Evolutionary conservation across 805 yeast species (phyloP).

Genomic region (Cyberlindnera japonica): DNA sequence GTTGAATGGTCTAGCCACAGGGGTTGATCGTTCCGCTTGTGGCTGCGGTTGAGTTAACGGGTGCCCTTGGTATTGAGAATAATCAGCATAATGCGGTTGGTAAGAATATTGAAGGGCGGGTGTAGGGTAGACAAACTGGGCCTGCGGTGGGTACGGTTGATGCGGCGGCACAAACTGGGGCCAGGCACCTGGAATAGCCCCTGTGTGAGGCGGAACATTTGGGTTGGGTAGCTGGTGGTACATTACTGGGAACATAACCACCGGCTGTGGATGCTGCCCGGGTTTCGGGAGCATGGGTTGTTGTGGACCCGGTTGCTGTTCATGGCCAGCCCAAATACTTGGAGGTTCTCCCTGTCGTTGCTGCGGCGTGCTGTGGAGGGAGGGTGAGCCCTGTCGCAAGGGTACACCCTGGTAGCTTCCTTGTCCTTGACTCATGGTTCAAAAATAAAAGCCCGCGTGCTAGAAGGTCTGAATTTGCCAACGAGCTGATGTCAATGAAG

Average conservation of each 20-base stretch:
- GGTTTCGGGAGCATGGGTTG: slow-evolving; percentile 10
- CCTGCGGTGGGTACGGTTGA: slow-evolving; percentile 12
- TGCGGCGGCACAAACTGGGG: slow-evolving; percentile 12
- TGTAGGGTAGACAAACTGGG: slow-evolving; percentile 13
- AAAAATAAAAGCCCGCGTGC: no score
- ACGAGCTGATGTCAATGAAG: no score
- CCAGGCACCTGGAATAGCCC: slow-evolving; percentile 8
- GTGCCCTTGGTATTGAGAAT: slow-evolving; percentile 4
- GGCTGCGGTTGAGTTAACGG: not conserved
- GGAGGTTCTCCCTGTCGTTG: slow-evolving; percentile 6
- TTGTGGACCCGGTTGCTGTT: slow-evolving; percentile 5
- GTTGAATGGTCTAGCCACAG: slow-evolving; percentile 1
- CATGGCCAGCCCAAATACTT: slow-evolving; percentile 1
- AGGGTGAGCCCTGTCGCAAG: slow-evolving; percentile 2
- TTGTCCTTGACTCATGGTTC: slow-evolving; percentile 5
- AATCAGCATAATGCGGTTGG: slow-evolving; percentile 7
- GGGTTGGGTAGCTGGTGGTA: slow-evolving; percentile 15
- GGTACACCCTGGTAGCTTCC: slow-evolving; percentile 5
- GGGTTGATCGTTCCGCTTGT: slow-evolving; percentile 1
- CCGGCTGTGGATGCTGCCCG: slow-evolving; percentile 7
- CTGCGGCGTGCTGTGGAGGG: slow-evolving; percentile 3
- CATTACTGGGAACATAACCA: slow-evolving; percentile 15
- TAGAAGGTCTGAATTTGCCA: no score
- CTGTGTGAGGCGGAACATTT: slow-evolving; percentile 5
- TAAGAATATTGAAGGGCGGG: slow-evolving; percentile 9